phyloP scores from a whole-genome alignment of 83 land plant genomes.

The Diphasiastrum complanatum region DNA sequence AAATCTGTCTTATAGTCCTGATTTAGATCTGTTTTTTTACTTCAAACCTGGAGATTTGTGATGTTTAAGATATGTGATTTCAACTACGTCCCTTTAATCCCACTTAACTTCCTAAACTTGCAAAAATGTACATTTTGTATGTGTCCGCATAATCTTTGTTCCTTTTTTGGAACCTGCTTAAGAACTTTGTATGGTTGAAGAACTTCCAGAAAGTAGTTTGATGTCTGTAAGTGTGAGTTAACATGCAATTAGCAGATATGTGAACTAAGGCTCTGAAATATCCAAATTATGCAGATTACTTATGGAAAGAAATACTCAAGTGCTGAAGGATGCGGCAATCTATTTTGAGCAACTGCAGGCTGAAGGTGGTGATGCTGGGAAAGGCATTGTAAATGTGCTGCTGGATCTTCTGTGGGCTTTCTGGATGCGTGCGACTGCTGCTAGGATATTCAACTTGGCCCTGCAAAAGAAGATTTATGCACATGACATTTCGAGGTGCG shows the following conservation, averaged over 20 bases:
- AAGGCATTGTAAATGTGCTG: slow-evolving; percentile 82
- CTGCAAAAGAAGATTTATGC: slow-evolving; percentile 59
- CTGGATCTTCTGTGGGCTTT: slow-evolving; percentile 93
- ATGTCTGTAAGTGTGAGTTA: not conserved
- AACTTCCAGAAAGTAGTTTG: too few species aligned
- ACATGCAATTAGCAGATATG: not conserved
- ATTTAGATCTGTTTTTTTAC: too few species aligned
- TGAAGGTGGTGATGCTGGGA: slow-evolving; percentile 53
- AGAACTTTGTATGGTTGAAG: too few species aligned
- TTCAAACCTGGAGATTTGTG: too few species aligned
- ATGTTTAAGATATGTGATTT: too few species aligned
- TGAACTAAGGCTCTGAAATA: not conserved
- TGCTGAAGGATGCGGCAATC: slow-evolving; percentile 49
- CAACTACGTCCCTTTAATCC: too few species aligned
- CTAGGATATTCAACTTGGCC: slow-evolving; percentile 75
- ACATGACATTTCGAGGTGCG: slow-evolving; percentile 48
- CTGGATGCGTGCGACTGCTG: slow-evolving; percentile 73
- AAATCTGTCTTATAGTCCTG: too few species aligned
- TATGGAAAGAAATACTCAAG: slow-evolving; percentile 44
- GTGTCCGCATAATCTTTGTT: too few species aligned
- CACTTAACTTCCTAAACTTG: too few species aligned
- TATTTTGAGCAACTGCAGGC: slow-evolving; percentile 43
- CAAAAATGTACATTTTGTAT: too few species aligned
- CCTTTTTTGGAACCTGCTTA: too few species aligned
- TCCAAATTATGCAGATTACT: slow-evolving; percentile 52